Evolutionary conservation across 2,329 filamentous ascomycete genomes (phyloP), one percentile per base, ranked within the genome.

Genomic region (Diaporthe eres): DNA sequence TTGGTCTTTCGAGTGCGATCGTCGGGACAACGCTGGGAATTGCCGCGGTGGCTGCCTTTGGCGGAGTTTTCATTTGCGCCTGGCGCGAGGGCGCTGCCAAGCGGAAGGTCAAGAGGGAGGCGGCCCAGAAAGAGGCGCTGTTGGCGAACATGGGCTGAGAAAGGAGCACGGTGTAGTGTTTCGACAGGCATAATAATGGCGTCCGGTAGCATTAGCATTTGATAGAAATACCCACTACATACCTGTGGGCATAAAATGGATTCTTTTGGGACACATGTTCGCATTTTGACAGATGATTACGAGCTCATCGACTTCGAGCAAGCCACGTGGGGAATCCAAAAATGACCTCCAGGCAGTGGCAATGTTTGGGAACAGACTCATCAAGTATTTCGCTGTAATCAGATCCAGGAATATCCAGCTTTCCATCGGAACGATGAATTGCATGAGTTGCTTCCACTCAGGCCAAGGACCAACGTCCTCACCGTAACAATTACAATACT

Each of bases 31-130:
- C 42, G 2, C 6, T 65, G 8, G 71, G 37, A 2, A 8, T 73
- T 12, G 37, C 37, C 2, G 47, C 47, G 4, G 13, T 8, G 8
- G n/a, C 19, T 15, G 28, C 58, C 1, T 53, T 57, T 31, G 12
- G 39, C 1, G 47, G 7, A 3, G 31, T 73, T 4, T 25, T 61
- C 49, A 10, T 73, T 19, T 44, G 19, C 6, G 25, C 31, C 15
- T n/a, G 49, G 19, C 58, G 58, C 8, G 71, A 73, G 25, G 51
- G 58, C 4, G 49, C 71, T 12, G 13, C 6, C 28, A 57, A 28
- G 58, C 65, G 44, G 60, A 55, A 44, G 58, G 58, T 47, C 1
- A 73, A 44, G 71, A 63, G 44, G 39, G 58, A 51, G 4, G 19
- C 44, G 19, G 37, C 22, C 0, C 58, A 51, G 58, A 73, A 55